phyloP scores from a whole-genome alignment of 2,329 filamentous ascomycete genomes.

The Aspergillus sp. region DNA sequence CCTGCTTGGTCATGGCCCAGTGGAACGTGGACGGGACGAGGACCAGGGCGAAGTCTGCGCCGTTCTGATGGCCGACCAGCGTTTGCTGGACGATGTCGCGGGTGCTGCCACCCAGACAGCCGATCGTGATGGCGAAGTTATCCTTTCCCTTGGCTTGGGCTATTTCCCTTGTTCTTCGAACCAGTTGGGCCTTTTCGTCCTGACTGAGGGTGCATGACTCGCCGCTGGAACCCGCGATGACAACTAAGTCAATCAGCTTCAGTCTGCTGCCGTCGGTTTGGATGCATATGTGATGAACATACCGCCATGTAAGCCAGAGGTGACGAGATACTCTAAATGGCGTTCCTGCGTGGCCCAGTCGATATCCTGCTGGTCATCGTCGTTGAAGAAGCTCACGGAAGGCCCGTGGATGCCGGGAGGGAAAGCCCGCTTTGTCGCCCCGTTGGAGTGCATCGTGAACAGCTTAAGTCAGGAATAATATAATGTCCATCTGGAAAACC shows the following conservation, averaged over 20 bases:
- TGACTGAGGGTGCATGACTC: conserved; percentile 45
- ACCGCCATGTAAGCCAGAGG: conserved; percentile 54
- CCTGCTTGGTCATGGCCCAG: conserved; percentile 61
- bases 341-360: conserved; percentile 57
- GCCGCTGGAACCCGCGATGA: conserved; percentile 48
- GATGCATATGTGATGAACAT: conserved; percentile 2
- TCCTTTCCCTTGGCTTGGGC: conserved; percentile 33
- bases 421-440: background rate
- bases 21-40: conserved; percentile 71
- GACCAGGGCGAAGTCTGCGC: conserved; percentile 71
- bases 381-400: conserved; percentile 56
- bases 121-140: conserved; percentile 42
- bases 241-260: conserved; percentile 18
- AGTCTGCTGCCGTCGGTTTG: conserved; percentile 8
- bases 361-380: conserved; percentile 51
- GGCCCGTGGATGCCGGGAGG: conserved; percentile 55
- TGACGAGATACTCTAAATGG: conserved; percentile 53
- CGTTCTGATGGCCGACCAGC: conserved; percentile 62
- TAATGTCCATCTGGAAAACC: no score
- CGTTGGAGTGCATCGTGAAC: no score
- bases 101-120: conserved; percentile 42
- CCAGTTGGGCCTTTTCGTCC: conserved; percentile 41
- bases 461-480: no score
- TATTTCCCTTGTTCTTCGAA: conserved; percentile 39
- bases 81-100: conserved; percentile 57